Conservation (phyloP, 2,329 filamentous ascomycete species). For the Colletotrichum salicis region DNA sequence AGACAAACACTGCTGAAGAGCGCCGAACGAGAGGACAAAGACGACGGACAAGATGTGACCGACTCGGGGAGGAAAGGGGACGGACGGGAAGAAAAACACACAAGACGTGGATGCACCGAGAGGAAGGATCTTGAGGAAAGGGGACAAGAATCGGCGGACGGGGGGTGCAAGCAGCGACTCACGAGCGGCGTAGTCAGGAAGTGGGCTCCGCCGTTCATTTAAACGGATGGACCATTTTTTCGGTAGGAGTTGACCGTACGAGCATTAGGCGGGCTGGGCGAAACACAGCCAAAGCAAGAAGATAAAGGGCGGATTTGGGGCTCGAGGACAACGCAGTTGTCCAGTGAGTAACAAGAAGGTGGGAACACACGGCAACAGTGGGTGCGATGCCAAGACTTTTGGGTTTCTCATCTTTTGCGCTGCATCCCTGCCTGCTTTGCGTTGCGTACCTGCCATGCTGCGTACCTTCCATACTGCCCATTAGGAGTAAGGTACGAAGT, state of each 20-base stretch:
- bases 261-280: background rate
- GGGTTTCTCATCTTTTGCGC: constrained; percentile 30
- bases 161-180: background rate
- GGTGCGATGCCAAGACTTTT: constrained; percentile 31
- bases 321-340: background rate
- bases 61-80: background rate
- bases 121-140: background rate
- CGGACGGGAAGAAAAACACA: background rate
- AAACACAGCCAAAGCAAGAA: background rate
- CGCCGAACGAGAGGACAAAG: too few relatives aligned
- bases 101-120: background rate
- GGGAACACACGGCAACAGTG: constrained; percentile 25
- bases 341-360: constrained; percentile 14
- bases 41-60: too few relatives aligned
- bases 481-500: too few relatives aligned
- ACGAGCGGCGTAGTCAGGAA: background rate
- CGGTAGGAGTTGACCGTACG: background rate
- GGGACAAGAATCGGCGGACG: constrained; percentile 1
- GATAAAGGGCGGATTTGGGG: background rate
- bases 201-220: constrained; percentile 33
- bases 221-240: constrained; percentile 27
- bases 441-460: too few relatives aligned
- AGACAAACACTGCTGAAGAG: background rate
- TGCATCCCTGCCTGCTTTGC: constrained; percentile 17
- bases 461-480: too few relatives aligned